phyloP scores from a whole-genome alignment of 768 basidiomycete genomes.

The Xanthoconium purpureum region DNA sequence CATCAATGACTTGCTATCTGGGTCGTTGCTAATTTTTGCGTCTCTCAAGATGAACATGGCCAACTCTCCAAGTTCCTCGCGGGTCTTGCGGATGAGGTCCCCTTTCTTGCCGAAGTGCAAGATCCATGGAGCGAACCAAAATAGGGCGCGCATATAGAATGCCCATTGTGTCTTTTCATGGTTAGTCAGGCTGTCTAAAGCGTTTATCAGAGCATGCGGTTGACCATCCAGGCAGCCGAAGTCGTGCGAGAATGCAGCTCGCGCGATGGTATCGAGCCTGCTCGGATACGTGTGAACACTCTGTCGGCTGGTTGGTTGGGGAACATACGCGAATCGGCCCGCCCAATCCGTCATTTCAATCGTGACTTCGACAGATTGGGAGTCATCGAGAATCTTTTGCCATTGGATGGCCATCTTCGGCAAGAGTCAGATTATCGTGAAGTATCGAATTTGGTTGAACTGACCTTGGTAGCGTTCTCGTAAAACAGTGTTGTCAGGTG shows the following conservation, averaged over 20 bases:
- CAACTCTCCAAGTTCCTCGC: slow-evolving; percentile 51
- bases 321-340: slow-evolving; percentile 56
- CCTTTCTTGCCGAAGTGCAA: slow-evolving; percentile 56
- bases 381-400: slow-evolving; percentile 44
- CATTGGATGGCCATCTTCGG: slow-evolving; percentile 46
- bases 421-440: slow-evolving; percentile 3
- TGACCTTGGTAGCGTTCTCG: slow-evolving; percentile 48
- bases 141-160: slow-evolving; percentile 63
- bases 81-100: slow-evolving; percentile 52
- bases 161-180: slow-evolving; percentile 54
- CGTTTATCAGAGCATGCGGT: slow-evolving; percentile 46
- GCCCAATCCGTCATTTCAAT: slow-evolving; percentile 60
- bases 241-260: slow-evolving; percentile 63
- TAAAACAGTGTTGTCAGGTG: slow-evolving; percentile 50
- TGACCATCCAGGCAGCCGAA: slow-evolving; percentile 53
- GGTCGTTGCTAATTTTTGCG: slow-evolving; percentile 45
- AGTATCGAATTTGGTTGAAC: background rate
- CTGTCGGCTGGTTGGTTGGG: background rate
- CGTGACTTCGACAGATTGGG: slow-evolving; percentile 37
- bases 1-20: slow-evolving; percentile 48
- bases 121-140: slow-evolving; percentile 58
- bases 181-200: slow-evolving; percentile 60
- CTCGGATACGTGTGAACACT: background rate
- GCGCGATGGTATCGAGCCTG: slow-evolving; percentile 58
- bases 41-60: slow-evolving; percentile 54